A percentile compares a stretch with the other conserved stretches of the same genome.
Conservation (phyloP, 2,329 filamentous ascomycete species). For the Pseudogymnoascus sp. region DNA sequence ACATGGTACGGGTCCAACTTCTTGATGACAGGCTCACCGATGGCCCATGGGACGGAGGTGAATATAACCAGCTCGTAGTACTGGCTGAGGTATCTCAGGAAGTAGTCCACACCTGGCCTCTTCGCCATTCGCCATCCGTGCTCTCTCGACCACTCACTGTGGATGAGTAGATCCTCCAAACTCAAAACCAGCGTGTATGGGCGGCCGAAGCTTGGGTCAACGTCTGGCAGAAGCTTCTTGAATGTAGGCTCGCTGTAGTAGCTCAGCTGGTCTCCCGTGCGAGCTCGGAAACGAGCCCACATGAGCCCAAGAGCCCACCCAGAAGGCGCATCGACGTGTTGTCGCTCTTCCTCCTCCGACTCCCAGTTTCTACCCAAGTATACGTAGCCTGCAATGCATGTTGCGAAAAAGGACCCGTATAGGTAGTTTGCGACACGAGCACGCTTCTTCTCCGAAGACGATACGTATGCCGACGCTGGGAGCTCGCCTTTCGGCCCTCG, state of each 20-base stretch:
- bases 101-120: conserved; percentile 92
- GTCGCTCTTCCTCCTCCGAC: conserved; percentile 58
- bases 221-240: conserved; percentile 79
- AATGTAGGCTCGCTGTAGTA: conserved; percentile 98
- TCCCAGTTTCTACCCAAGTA: conserved; percentile 90
- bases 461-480: conserved; percentile 76
- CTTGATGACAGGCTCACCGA: conserved; percentile 78
- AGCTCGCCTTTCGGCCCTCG: conserved; percentile 54
- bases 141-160: conserved; percentile 89
- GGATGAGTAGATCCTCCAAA: conserved; percentile 86
- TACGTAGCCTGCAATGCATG: conserved; percentile 45
- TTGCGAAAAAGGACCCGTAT: conserved; percentile 53
- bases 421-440: conserved; percentile 68
- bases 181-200: conserved; percentile 91
- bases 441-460: conserved; percentile 78
- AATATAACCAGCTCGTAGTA: conserved; percentile 98
- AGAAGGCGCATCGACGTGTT: conserved; percentile 58
- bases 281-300: conserved; percentile 72
- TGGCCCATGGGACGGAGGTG: conserved; percentile 75
- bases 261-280: conserved; percentile 65
- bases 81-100: conserved; percentile 89
- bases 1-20: conserved; percentile 95
- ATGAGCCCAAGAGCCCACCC: conserved; percentile 70
- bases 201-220: conserved; percentile 69
- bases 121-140: conserved; percentile 95